Conservation (phyloP, 2,329 filamentous ascomycete species). For the Paraphoma chrysanthemicola region DNA sequence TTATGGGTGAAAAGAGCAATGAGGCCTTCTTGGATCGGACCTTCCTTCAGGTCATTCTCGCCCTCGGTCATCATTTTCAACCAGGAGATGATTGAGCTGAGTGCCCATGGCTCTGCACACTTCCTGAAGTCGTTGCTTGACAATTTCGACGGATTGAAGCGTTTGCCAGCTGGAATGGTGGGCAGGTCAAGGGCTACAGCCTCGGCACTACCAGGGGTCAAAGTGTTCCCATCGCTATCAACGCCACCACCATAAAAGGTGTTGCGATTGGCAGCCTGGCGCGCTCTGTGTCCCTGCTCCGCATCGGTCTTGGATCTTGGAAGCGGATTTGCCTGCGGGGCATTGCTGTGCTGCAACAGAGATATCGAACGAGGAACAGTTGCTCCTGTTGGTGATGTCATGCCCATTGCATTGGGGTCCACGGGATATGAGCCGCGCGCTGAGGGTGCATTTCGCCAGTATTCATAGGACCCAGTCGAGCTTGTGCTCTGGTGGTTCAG, state of each 20-base stretch:
- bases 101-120: constrained; percentile 89
- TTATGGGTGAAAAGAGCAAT: constrained; percentile 91
- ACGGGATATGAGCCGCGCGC: constrained; percentile 40
- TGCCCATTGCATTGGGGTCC: constrained; percentile 38
- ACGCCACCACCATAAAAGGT: constrained; percentile 42
- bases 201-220: constrained; percentile 53
- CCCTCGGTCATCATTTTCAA: constrained; percentile 88
- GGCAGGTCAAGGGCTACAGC: constrained; percentile 80
- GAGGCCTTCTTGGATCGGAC: constrained; percentile 84
- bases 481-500: constrained; percentile 46
- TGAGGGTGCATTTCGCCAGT: constrained; percentile 44
- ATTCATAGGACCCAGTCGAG: constrained; percentile 55
- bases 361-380: constrained; percentile 60
- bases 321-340: constrained; percentile 80
- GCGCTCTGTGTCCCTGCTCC: constrained; percentile 61
- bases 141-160: constrained; percentile 86
- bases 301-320: constrained; percentile 94
- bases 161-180: constrained; percentile 77
- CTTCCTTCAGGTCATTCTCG: constrained; percentile 84
- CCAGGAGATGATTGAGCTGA: constrained; percentile 88
- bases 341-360: constrained; percentile 79
- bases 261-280: constrained; percentile 48
- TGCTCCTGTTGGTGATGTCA: constrained; percentile 40
- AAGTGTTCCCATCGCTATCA: constrained; percentile 61
- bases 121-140: constrained; percentile 80